phyloP scores from a whole-genome alignment of 192 early-diverging fungal species.

The Powellomyces hirtus region DNA sequence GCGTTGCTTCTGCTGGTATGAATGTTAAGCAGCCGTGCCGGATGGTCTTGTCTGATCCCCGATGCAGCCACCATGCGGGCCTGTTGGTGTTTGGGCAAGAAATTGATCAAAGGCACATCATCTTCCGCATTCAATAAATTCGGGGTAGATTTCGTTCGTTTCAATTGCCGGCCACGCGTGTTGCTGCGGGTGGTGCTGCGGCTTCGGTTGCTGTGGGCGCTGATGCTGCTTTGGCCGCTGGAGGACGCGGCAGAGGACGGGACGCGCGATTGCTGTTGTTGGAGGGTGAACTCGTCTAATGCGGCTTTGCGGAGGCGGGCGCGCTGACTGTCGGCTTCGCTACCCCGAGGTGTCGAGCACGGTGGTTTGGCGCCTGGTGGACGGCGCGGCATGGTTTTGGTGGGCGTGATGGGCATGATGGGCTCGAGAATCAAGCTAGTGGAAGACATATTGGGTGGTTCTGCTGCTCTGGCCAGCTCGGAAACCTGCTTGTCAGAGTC shows the following conservation, averaged over 20 bases:
- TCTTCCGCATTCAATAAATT: background rate
- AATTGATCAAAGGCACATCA: conserved; percentile 11
- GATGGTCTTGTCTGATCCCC: background rate
- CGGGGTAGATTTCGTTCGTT: background rate
- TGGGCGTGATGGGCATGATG: background rate
- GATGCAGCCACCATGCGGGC: background rate
- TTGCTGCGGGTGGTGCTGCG: too few species aligned
- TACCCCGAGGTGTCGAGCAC: background rate
- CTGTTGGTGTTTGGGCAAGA: background rate
- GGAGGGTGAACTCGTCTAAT: too few species aligned
- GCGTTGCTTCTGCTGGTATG: background rate
- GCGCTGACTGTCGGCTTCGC: background rate
- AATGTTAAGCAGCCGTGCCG: background rate
- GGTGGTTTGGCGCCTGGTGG: background rate
- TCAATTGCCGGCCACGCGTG: too few species aligned
- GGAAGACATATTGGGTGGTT: background rate
- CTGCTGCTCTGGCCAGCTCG: background rate
- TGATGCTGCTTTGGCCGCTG: background rate
- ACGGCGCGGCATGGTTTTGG: background rate
- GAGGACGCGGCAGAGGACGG: background rate
- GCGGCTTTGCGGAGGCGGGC: background rate
- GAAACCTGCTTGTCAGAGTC: background rate
- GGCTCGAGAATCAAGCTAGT: background rate
- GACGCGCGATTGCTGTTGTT: too few species aligned
- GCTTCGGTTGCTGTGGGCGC: background rate